Conservation (phyloP, 2,329 filamentous ascomycete species). For the Bipolaris zeicola region DNA sequence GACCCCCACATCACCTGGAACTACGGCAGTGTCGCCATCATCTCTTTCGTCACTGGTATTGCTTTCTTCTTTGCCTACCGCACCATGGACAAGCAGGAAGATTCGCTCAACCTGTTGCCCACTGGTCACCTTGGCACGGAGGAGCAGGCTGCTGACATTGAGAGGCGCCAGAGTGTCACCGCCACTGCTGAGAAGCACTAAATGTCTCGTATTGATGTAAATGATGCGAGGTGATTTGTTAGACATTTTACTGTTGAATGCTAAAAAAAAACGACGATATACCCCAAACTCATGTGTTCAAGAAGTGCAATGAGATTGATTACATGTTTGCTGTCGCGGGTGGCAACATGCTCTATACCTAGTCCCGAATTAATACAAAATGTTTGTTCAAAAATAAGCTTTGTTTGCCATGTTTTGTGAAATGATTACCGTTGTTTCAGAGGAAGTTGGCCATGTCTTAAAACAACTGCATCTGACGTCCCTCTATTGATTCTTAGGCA, state of each 20-base stretch:
- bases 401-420: not conserved
- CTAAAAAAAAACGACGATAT: conserved; percentile 4
- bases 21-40: conserved; percentile 45
- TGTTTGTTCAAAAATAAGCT: not conserved
- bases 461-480: too few species aligned
- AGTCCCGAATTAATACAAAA: conserved; percentile 7
- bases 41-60: conserved; percentile 42
- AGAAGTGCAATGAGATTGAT: conserved; percentile 1
- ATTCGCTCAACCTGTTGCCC: conserved; percentile 47
- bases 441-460: too few species aligned
- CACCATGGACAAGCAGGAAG: conserved; percentile 43
- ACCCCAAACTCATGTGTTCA: conserved; percentile 2
- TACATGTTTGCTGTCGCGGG: not conserved
- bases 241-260: conserved; percentile 3
- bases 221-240: not conserved
- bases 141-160: conserved; percentile 37
- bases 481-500: too few species aligned
- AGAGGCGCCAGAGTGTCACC: conserved; percentile 30
- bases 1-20: conserved; percentile 43
- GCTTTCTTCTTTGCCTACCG: conserved; percentile 43
- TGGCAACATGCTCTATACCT: not conserved
- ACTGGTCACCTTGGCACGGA: conserved; percentile 44
- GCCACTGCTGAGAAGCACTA: conserved; percentile 23
- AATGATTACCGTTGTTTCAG: not conserved
- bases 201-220: not conserved